Percentiles rank a stretch among this genome's conserved stretches.
phyloP scores from a whole-genome alignment of 805 yeast species.

The Cyberlindnera xylosilytica region DNA sequence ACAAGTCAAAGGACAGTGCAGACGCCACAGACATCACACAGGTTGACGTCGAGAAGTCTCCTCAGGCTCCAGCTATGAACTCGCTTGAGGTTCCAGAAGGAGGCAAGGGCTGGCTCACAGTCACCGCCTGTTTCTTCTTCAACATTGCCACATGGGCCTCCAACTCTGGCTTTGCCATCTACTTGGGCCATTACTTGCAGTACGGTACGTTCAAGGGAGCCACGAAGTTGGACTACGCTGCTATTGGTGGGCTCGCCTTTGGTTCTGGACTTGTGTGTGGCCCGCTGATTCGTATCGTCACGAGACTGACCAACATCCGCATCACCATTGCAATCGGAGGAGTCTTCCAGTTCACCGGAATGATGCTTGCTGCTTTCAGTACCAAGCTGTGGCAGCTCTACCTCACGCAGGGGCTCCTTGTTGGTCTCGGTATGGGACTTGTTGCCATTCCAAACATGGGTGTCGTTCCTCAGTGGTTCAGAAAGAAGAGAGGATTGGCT shows the following conservation, averaged over 20 bases:
- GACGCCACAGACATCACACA: too few relatives aligned
- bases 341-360: slow-evolving; percentile 48
- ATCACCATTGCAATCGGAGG: slow-evolving; percentile 47
- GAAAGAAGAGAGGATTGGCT: slow-evolving; percentile 52
- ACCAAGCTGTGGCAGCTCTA: slow-evolving; percentile 61
- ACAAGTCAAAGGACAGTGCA: too few relatives aligned
- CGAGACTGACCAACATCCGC: slow-evolving; percentile 39
- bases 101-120: slow-evolving; percentile 28
- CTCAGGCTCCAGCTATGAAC: too few relatives aligned
- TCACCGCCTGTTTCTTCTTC: slow-evolving; percentile 22
- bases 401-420: slow-evolving; percentile 63
- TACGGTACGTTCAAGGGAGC: slow-evolving; percentile 50
- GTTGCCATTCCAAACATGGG: slow-evolving; percentile 57
- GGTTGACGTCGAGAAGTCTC: slow-evolving; percentile 3
- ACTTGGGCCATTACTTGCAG: slow-evolving; percentile 54
- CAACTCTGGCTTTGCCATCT: slow-evolving; percentile 48
- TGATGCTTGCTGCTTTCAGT: slow-evolving; percentile 58
- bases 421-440: slow-evolving; percentile 51
- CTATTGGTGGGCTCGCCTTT: slow-evolving; percentile 66
- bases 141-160: slow-evolving; percentile 29
- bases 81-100: slow-evolving; percentile 29
- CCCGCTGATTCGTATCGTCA: too few relatives aligned
- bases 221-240: slow-evolving; percentile 55
- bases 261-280: slow-evolving; percentile 42
- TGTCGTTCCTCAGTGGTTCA: slow-evolving; percentile 68